Conservation (phyloP, 2,329 filamentous ascomycete genomes). For the Lizonia empirigonia region DNA sequence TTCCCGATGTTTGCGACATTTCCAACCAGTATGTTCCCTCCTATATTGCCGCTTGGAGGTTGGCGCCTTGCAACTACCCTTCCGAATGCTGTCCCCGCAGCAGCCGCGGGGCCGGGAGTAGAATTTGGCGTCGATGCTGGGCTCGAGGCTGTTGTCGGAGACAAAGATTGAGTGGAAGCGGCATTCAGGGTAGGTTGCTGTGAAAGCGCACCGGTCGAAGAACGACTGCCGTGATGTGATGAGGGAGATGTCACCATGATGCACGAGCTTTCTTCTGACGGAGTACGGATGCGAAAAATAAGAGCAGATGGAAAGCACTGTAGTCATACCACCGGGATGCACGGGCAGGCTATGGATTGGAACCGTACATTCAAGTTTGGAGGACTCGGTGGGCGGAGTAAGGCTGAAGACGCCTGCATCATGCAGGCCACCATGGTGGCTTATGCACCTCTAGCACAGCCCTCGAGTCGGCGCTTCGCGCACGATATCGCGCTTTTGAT, state of each 20-base stretch:
- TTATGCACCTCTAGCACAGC: constrained; percentile 9
- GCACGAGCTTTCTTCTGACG: background rate
- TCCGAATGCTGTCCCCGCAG: background rate
- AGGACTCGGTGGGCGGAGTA: constrained; percentile 13
- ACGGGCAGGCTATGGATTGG: background rate
- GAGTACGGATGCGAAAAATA: too few species aligned
- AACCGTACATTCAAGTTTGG: background rate
- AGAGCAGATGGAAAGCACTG: background rate
- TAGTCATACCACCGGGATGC: background rate
- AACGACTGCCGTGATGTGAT: constrained; percentile 13
- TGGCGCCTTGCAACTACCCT: background rate
- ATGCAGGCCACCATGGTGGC: background rate
- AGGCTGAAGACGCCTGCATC: constrained; percentile 16
- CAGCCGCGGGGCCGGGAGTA: background rate
- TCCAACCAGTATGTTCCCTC: background rate
- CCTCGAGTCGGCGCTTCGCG: background rate
- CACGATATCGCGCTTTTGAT: too few species aligned
- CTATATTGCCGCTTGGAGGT: background rate
- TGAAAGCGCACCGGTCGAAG: constrained; percentile 19
- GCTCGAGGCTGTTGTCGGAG: constrained; percentile 16
- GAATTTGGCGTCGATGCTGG: background rate
- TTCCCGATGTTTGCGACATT: background rate
- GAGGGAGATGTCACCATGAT: constrained; percentile 6
- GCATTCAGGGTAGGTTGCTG: constrained; percentile 20
- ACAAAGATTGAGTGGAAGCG: background rate